phyloP scores from a whole-genome alignment of 768 basidiomycete species.

The Butyriboletus loyo region DNA sequence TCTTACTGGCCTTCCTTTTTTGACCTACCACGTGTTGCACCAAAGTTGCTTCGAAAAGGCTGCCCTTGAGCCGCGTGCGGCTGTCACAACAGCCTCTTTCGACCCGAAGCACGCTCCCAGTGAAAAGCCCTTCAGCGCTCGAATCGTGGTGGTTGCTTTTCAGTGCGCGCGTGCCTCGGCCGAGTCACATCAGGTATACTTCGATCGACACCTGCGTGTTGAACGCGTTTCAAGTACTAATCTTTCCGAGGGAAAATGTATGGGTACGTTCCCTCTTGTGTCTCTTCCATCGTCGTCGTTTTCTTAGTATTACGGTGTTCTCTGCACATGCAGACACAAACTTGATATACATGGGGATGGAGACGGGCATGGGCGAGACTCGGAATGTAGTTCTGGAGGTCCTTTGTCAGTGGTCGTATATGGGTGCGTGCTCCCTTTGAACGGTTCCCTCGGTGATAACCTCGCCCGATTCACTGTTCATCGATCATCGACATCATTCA shows the following conservation, averaged over 20 bases:
- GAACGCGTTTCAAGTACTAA: background rate
- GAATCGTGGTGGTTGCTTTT: constrained; percentile 3
- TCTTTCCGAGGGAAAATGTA: background rate
- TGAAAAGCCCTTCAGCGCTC: background rate
- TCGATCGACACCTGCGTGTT: background rate
- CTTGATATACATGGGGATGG: no score
- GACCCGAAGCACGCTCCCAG: background rate
- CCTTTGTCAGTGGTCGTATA: background rate
- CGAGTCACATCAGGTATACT: background rate
- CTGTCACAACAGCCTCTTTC: no score
- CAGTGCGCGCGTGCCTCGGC: background rate
- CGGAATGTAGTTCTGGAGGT: background rate
- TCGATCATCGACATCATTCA: no score
- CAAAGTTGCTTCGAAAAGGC: no score
- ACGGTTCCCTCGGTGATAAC: background rate
- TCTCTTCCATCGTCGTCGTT: background rate
- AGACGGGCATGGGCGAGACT: no score
- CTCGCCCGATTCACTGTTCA: no score
- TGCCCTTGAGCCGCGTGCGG: constrained; percentile 4
- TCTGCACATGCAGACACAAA: background rate
- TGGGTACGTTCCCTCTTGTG: background rate
- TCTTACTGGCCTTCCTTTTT: no score
- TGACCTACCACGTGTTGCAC: background rate
- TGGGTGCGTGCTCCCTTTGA: background rate
- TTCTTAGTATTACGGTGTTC: background rate